Conservation (phyloP, 345 rosid species). For the Boechera retrofracta region DNA sequence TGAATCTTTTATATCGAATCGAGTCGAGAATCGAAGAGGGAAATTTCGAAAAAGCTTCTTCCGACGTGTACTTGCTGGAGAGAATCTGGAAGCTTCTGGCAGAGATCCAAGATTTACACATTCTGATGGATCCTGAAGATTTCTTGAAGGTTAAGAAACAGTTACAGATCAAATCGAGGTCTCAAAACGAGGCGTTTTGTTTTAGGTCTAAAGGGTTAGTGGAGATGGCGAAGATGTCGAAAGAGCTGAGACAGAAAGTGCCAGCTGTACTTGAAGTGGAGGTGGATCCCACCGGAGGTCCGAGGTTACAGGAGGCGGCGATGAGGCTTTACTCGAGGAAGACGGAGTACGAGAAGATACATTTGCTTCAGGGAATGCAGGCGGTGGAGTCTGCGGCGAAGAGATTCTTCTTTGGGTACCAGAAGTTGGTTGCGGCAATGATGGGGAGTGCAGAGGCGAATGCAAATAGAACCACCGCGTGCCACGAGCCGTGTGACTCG, state of each 20-base stretch:
- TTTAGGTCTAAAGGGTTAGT: conserved; percentile 74
- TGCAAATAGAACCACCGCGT: conserved; percentile 53
- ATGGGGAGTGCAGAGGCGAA: conserved; percentile 84
- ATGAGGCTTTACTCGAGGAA: conserved; percentile 76
- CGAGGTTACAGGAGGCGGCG: conserved; percentile 89
- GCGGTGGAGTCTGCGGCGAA: conserved; percentile 78
- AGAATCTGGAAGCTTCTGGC: conserved; percentile 73
- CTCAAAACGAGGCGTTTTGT: conserved; percentile 69
- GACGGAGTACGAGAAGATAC: conserved; percentile 59
- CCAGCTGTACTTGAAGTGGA: conserved; percentile 75
- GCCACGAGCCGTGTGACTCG: conserved; percentile 55
- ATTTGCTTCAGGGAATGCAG: conserved; percentile 76
- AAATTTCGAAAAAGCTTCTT: conserved; percentile 57
- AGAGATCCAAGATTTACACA: conserved; percentile 71
- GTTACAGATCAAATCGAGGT: conserved; percentile 49
- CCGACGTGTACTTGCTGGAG: conserved; percentile 65
- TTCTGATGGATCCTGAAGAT: conserved; percentile 86
- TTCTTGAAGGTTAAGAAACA: conserved; percentile 74
- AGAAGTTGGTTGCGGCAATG: conserved; percentile 69
- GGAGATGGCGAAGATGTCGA: conserved; percentile 60
- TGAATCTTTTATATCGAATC: conserved; percentile 55
- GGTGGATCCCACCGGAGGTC: conserved; percentile 94
- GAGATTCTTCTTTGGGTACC: conserved; percentile 74
- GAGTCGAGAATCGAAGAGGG: conserved; percentile 53
- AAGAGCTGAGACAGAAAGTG: conserved; percentile 76